Conservation (phyloP, 352 stramenopile genomes). For the Pythium myriotylum region DNA sequence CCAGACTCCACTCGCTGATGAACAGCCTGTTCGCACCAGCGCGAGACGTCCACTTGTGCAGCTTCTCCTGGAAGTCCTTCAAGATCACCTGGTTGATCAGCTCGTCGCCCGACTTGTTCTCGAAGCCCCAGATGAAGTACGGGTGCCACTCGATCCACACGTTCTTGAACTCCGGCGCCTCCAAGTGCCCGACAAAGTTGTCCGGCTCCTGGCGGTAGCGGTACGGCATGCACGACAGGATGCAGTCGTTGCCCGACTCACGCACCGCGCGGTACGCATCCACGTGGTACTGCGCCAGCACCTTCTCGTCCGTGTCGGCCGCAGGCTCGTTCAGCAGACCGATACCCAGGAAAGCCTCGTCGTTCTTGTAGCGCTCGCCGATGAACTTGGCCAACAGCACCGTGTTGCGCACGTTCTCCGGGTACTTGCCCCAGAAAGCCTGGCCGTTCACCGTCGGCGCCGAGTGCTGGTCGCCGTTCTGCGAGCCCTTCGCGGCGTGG, state of each 20-base stretch:
- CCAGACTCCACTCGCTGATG: slow-evolving; percentile 25
- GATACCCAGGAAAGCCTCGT: slow-evolving; percentile 37
- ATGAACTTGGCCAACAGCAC: slow-evolving; percentile 31
- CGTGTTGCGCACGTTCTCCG: slow-evolving; percentile 27
- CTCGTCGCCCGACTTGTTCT: slow-evolving; percentile 13
- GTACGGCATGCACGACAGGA: slow-evolving; percentile 25
- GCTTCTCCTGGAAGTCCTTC: slow-evolving; percentile 9
- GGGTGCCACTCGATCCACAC: slow-evolving; percentile 32
- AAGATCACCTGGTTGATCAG: slow-evolving; percentile 10
- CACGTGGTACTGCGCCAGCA: slow-evolving; percentile 31
- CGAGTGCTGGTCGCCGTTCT: slow-evolving; percentile 69
- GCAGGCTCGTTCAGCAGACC: slow-evolving; percentile 35
- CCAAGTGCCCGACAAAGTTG: slow-evolving; percentile 11
- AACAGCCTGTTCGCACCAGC: slow-evolving; percentile 27
- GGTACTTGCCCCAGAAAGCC: slow-evolving; percentile 21
- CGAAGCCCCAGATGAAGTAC: slow-evolving; percentile 30
- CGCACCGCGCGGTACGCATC: slow-evolving; percentile 27
- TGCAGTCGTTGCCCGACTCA: slow-evolving; percentile 22
- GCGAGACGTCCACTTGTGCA: slow-evolving; percentile 13
- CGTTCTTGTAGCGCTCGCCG: slow-evolving; percentile 27
- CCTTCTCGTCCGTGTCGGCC: slow-evolving; percentile 11
- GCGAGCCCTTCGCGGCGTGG: slow-evolving; percentile 59
- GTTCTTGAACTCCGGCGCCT: slow-evolving; percentile 10
- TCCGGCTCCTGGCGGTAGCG: slow-evolving; percentile 9
- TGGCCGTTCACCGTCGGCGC: slow-evolving; percentile 26